Percentiles rank a stretch among this genome's conserved stretches.
Conservation (phyloP, 768 basidiomycete genomes). For the Boletus barrowsii region DNA sequence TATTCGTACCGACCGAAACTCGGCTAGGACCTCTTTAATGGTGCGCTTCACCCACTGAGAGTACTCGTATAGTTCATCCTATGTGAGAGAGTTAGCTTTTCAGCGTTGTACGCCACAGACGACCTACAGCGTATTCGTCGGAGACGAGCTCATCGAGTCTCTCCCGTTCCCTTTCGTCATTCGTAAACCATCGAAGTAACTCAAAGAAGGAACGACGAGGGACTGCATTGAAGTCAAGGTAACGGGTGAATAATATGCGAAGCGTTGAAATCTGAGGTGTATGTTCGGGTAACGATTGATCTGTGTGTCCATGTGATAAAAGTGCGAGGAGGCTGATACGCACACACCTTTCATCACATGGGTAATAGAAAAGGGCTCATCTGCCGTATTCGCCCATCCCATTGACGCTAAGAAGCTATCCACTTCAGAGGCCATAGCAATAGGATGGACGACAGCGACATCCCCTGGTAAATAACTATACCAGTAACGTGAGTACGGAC, state of each 20-base stretch:
- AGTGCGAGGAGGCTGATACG: background rate
- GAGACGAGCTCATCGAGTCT: slow-evolving; percentile 79
- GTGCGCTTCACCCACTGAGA: slow-evolving; percentile 76
- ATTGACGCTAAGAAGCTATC: slow-evolving; percentile 59
- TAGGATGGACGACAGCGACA: slow-evolving; percentile 76
- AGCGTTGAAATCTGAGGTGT: slow-evolving; percentile 50
- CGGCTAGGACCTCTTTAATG: slow-evolving; percentile 73
- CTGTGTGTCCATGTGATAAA: slow-evolving; percentile 2
- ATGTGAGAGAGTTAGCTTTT: background rate
- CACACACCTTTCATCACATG: slow-evolving; percentile 38
- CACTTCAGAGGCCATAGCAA: slow-evolving; percentile 58
- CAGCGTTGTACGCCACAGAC: background rate
- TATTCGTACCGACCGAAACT: slow-evolving; percentile 70
- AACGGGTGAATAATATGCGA: slow-evolving; percentile 64
- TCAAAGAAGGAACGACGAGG: slow-evolving; percentile 88
- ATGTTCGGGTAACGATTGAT: slow-evolving; percentile 23
- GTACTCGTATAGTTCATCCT: slow-evolving; percentile 54
- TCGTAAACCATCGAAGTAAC: slow-evolving; percentile 70
- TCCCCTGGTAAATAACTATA: slow-evolving; percentile 77
- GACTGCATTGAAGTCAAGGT: slow-evolving; percentile 82
- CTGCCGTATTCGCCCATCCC: slow-evolving; percentile 64
- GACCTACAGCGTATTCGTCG: slow-evolving; percentile 62
- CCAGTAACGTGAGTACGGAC: background rate
- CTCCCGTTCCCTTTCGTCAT: slow-evolving; percentile 75
- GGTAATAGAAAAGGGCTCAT: slow-evolving; percentile 43